These are phyloP conservation scores for Betula pendula DNA, from an alignment of 306 rosid species.

Conservation along the genomic window DNA sequence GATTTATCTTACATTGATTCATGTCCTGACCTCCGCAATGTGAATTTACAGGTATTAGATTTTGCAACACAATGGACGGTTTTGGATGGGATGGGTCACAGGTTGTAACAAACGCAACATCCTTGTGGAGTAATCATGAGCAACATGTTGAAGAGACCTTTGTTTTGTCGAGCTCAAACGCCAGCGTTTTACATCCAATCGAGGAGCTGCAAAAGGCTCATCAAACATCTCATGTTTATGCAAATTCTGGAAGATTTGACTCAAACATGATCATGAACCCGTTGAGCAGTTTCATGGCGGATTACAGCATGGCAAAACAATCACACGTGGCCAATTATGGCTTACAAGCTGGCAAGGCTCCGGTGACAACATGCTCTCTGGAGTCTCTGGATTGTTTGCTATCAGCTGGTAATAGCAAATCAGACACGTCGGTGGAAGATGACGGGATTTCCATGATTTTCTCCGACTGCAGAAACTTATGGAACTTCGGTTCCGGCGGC, in stretches of 20 bases:
- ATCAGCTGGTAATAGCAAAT: conserved; percentile 51
- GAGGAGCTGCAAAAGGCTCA: conserved; percentile 44
- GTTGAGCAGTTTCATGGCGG: conserved; percentile 27
- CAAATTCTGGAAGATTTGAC: no score
- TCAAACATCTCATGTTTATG: conserved; percentile 1
- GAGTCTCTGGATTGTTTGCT: conserved; percentile 58
- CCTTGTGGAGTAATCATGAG: conserved; percentile 54
- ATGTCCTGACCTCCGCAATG: no score
- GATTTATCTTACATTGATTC: no score
- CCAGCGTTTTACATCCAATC: conserved; percentile 28
- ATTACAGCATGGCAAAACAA: conserved; percentile 40
- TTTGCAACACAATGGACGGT: conserved; percentile 55
- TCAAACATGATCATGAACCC: conserved; percentile 1
- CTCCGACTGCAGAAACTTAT: conserved; percentile 49
- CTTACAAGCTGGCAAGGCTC: conserved; percentile 24
- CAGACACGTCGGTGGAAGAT: conserved; percentile 41
- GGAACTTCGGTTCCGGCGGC: conserved; percentile 50
- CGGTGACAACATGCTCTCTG: conserved; percentile 30
- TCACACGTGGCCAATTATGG: conserved; percentile 26
- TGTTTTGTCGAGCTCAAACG: conserved; percentile 38
- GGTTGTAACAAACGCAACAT: conserved; percentile 25
- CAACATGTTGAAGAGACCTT: conserved; percentile 50
- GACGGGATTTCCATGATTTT: conserved; percentile 59
- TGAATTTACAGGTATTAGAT: neutral
- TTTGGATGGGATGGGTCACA: conserved; percentile 54